Evolutionary conservation across 2,329 filamentous ascomycete species (phyloP).

Genomic region (Beauveria sp.): DNA sequence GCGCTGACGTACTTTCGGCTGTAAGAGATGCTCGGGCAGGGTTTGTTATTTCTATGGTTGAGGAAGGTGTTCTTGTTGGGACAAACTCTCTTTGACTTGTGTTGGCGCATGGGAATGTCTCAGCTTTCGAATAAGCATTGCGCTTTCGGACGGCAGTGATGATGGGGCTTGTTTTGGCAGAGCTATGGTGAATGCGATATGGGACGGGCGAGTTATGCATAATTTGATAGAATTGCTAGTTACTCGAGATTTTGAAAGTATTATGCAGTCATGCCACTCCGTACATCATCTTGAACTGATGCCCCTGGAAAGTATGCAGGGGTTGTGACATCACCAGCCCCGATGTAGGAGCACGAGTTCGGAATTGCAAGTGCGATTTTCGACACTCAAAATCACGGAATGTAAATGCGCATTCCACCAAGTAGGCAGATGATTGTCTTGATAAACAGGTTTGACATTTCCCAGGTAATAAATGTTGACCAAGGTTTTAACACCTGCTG

Average conservation of each 20-base stretch:
- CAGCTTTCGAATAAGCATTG: background rate
- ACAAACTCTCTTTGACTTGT: background rate
- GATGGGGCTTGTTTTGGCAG: background rate
- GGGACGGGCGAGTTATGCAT: too few species aligned
- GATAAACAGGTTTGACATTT: background rate
- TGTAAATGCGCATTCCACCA: too few species aligned
- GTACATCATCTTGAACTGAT: background rate
- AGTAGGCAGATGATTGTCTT: background rate
- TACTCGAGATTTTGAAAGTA: background rate
- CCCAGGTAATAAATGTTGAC: background rate
- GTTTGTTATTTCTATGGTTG: background rate
- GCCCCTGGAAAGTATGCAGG: background rate
- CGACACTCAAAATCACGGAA: background rate
- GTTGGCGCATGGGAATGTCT: background rate
- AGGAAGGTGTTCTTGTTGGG: background rate
- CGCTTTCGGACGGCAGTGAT: background rate
- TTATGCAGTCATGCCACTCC: background rate
- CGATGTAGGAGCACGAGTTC: background rate
- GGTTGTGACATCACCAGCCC: constrained; percentile 10
- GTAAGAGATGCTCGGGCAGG: background rate
- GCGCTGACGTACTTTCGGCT: constrained; percentile 18
- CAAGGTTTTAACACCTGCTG: background rate
- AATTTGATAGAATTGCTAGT: too few species aligned
- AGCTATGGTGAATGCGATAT: background rate
- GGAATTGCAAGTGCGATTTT: background rate